Conservation (phyloP, 1,284 basidiomycete species). For the Kwoniella shivajii region DNA sequence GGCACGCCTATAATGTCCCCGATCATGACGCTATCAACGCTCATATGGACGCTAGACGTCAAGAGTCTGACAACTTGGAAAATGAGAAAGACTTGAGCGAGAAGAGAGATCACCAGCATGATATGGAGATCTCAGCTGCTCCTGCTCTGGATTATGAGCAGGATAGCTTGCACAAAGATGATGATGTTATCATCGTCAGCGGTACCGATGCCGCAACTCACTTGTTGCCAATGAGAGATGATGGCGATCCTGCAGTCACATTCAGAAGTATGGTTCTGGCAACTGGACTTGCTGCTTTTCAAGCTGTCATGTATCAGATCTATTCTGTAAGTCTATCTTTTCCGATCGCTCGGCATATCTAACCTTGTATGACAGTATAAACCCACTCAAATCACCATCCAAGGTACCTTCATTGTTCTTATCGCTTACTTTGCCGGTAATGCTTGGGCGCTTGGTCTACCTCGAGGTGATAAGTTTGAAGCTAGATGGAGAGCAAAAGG, state of each 20-base stretch:
- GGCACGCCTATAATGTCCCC: too few relatives aligned
- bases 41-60: too few relatives aligned
- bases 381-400: conserved; percentile 60
- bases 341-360: neutral
- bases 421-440: conserved; percentile 62
- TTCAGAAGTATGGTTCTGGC: conserved; percentile 64
- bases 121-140: neutral
- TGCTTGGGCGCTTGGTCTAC: conserved; percentile 57
- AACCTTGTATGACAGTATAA: conserved; percentile 59
- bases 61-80: too few relatives aligned
- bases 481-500: conserved; percentile 54
- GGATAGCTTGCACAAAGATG: neutral
- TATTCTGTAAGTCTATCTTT: conserved; percentile 11
- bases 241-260: conserved; percentile 63
- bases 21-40: too few relatives aligned
- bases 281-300: conserved; percentile 62
- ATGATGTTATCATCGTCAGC: conserved; percentile 27
- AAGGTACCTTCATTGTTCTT: conserved; percentile 64
- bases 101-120: neutral
- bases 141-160: neutral
- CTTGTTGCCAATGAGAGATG: conserved; percentile 65
- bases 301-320: conserved; percentile 54
- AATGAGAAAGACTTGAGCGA: neutral
- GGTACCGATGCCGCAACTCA: conserved; percentile 65
- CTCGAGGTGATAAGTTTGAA: conserved; percentile 54